These are phyloP conservation scores for Ophiostoma novo-ulmi DNA, from an alignment of 2,329 filamentous ascomycete genomes.

Conservation along the genomic window DNA sequence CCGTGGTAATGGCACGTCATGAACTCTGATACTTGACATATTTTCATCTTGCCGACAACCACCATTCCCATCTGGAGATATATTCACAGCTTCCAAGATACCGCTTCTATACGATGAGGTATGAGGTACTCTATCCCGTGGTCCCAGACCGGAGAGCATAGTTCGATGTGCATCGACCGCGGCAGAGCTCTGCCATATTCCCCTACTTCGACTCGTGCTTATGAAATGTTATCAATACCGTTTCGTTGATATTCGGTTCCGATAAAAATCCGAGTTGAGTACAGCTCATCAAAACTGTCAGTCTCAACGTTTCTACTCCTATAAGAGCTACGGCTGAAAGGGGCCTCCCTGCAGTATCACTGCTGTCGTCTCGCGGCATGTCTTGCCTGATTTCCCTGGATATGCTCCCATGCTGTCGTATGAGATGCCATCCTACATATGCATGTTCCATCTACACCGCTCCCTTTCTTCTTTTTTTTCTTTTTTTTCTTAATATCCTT, in stretches of 20 bases:
- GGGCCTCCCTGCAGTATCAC: neutral
- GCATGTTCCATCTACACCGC: conserved; percentile 12
- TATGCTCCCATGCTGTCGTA: neutral
- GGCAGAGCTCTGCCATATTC: neutral
- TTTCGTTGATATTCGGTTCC: neutral
- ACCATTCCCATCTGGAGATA: neutral
- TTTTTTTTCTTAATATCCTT: neutral
- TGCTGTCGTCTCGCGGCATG: neutral
- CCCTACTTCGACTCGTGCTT: neutral
- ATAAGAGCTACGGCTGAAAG: neutral
- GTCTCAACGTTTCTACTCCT: neutral
- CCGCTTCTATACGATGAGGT: neutral
- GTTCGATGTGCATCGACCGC: neutral
- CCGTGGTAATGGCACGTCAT: too few species aligned
- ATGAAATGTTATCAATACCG: neutral
- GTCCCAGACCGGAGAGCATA: conserved; percentile 7
- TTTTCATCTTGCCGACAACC: neutral
- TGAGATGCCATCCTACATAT: neutral
- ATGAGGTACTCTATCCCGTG: neutral
- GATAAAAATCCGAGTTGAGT: neutral
- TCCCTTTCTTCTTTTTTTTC: neutral
- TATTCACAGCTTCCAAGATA: neutral
- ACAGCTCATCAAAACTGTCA: neutral
- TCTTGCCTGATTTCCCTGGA: neutral
- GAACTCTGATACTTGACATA: too few species aligned